Base-by-base conservation (phyloP, 2,329 filamentous ascomycete genomes). In the Fusarium brachygibbosum region DNA sequence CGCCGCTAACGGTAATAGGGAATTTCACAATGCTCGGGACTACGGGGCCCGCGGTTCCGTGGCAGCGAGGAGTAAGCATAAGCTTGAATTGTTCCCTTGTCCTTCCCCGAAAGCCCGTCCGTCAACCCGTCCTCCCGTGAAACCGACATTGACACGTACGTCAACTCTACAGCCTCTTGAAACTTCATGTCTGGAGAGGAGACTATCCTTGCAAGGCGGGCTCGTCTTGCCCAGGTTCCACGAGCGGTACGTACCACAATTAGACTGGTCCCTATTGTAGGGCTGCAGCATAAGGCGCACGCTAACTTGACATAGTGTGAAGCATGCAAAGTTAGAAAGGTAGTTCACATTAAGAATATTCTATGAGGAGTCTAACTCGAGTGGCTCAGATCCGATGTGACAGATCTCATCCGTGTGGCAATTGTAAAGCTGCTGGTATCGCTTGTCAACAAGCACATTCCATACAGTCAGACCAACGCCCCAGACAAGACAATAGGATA, bases 311-410 rank as follows among this genome's bases (percentile, higher is more conserved):
- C 19, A 45, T 55, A 69, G 67, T 69, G 67, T 29, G 66, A 69
- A 53, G 67, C 51, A 11, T 69, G 67, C 19, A 69, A 69, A 28
- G 46, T 69, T 21, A 62, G 67, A 37, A 69, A 69, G 66, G 67
- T 63, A 46, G 31, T 19, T 37, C 2, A 9, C 5, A 4, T 19
- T 16, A 37, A 21, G 2, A n/a, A 6, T 7, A 5, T 28, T 35
- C 10, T 4, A 14, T 16, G 10, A 6, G n/a, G 12, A 17, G 21
- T 17, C 14, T 19, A 35, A 14, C 31, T 32, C 19, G 23, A 48
- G 19, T n/a, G 0, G 8, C 5, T 13, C 19, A 69, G 67, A 69
- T 69, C 16, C 66, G 67, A 6, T 69, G 67, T 44, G 67, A 69
- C 10, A 52, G 67, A 7, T 45, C 53, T 6, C 41, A 69, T 19